Evolutionary conservation across 306 rosid genomes (phyloP), one percentile per base, ranked within the genome.

Genomic region (Fagus crenata): DNA sequence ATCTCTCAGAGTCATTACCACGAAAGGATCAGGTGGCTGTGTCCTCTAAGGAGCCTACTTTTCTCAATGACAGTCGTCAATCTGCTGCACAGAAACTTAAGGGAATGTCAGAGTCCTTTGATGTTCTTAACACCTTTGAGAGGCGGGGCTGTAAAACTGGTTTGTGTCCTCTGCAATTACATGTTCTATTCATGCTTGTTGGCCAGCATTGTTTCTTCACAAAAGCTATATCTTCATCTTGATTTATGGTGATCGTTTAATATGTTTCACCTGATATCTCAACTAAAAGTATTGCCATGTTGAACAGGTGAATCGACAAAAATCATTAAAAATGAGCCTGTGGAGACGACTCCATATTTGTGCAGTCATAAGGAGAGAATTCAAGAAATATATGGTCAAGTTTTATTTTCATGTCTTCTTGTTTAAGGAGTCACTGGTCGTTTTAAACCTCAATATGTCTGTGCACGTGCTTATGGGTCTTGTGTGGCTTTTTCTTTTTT

Each of bases 291-390:
- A 12, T 67, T 73, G 22, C 22, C 53, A 36, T 67, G 53, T 75
- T 78, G 12, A 84, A 79, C 89, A 87, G 93, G 77, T 67, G 58
- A 80, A 69, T 2, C 33, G 22, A 28, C 31, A 51, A 69, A 81
- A 76, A 71, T 2, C 22, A 15, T 60, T 68, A 78, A 87, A 72
- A 60, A 73, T 70, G 93, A 82, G 80, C 49, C 17, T 9, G 43
- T 28, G 42, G 85, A 78, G 51, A 75, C 51, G 51, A 54, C 77
- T 58, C 40, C 86, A 56, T 70, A 79, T 51, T 43, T 51, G 72
- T 28, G 71, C 76, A 67, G 64, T n/a, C 32, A 13, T 80, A 65
- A 75, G 59, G 80, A 84, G 69, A 51, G 59, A 60, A 31, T 59
- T 72, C 69, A 7, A 73, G 75, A 77, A 68, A 60, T 53, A 75